A percentile compares a stretch with the other conserved stretches of the same genome.
Evolutionary conservation across 2,329 filamentous ascomycete species (phyloP).

Genomic region (Colletotrichum sublineola): DNA sequence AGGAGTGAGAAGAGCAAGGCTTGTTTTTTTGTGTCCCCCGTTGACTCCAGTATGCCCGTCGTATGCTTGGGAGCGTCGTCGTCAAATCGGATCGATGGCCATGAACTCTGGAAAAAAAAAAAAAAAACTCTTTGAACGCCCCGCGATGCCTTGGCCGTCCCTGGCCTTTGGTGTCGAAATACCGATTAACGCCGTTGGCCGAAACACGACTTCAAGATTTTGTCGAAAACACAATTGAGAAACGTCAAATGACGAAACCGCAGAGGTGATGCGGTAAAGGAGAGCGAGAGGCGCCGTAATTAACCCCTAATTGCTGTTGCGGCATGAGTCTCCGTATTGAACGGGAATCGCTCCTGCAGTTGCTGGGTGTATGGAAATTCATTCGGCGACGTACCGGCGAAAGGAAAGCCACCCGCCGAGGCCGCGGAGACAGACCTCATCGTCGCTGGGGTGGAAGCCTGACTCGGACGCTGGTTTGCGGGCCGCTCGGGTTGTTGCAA

Average conservation of each 20-base stretch:
- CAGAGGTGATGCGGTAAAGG: not conserved
- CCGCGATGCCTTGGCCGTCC: constrained; percentile 33
- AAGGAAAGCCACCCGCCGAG: constrained; percentile 58
- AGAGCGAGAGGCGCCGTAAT: constrained; percentile 3
- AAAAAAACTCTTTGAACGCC: constrained; percentile 35
- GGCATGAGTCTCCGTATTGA: constrained; percentile 61
- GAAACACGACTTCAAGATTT: constrained; percentile 16
- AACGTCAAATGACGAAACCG: constrained; percentile 35
- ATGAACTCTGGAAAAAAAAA: not conserved
- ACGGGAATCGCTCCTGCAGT: constrained; percentile 63
- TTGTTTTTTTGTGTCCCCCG: not conserved
- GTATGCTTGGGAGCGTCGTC: constrained; percentile 32
- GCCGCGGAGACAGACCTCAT: constrained; percentile 60
- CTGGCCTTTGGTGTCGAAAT: constrained; percentile 27
- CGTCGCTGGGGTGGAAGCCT: constrained; percentile 51
- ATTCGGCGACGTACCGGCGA: constrained; percentile 61
- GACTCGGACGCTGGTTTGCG: constrained; percentile 50
- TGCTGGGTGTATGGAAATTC: constrained; percentile 58
- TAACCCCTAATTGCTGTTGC: constrained; percentile 63
- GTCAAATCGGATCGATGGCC: constrained; percentile 28
- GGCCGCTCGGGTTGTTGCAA: constrained; percentile 45
- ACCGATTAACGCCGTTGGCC: constrained; percentile 37
- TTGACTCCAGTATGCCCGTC: constrained; percentile 31
- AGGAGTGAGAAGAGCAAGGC: constrained; percentile 32
- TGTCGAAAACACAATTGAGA: constrained; percentile 39